Evolutionary conservation across 2,329 filamentous ascomycete species (phyloP).

Genomic region (Aspergillus awamori): DNA sequence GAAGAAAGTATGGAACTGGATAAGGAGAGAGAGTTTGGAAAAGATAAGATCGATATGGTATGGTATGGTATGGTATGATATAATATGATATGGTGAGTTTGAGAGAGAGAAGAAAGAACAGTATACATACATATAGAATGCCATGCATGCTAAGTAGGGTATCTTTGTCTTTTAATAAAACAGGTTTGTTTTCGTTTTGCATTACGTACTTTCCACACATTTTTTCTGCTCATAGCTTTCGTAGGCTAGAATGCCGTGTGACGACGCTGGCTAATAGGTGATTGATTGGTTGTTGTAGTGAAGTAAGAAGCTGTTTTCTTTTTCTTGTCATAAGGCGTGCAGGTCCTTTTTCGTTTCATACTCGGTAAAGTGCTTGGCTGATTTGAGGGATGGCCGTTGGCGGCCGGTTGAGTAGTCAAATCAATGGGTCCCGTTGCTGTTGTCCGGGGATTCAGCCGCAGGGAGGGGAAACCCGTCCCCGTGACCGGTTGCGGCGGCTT

Average conservation of each 20-base stretch:
- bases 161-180: neutral
- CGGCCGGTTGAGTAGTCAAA: neutral
- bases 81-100: neutral
- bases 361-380: conserved; percentile 5
- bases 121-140: conserved; percentile 18
- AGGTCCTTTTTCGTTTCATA: neutral
- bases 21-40: neutral
- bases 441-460: conserved; percentile 34
- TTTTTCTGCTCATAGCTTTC: neutral
- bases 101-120: conserved; percentile 7
- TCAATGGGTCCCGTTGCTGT: conserved; percentile 12
- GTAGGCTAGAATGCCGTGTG: neutral
- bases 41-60: too few species aligned
- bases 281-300: neutral
- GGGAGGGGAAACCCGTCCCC: conserved; percentile 47
- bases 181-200: neutral
- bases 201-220: conserved; percentile 5
- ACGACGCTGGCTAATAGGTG: neutral
- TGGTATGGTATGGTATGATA: too few species aligned
- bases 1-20: too few species aligned
- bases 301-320: neutral
- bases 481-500: conserved; percentile 55
- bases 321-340: neutral
- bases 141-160: conserved; percentile 8
- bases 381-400: neutral